A percentile compares a stretch with the other conserved stretches of the same genome.
These are phyloP conservation scores for Seminavis robusta DNA, from an alignment of 108 stramenopile genomes.

Conservation along the genomic window DNA sequence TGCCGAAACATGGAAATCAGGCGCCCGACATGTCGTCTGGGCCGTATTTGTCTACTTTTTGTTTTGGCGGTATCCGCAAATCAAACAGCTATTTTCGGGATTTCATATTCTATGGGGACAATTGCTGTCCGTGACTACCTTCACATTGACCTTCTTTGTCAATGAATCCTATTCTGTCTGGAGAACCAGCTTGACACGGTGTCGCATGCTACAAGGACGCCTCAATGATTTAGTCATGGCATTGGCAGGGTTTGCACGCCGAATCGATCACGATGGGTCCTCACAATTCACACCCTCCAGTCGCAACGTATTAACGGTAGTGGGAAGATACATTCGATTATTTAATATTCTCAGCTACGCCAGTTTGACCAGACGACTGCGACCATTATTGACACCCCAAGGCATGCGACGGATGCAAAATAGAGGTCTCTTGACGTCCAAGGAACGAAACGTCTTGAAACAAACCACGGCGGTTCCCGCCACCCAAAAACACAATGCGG, in stretches of 20 bases:
- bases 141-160: conserved; percentile 44
- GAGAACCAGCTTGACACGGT: conserved; percentile 25
- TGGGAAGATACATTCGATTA: conserved; percentile 29
- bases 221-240: conserved; percentile 37
- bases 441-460: conserved; percentile 13
- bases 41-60: conserved; percentile 5
- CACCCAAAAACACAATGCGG: conserved; percentile 28
- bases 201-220: conserved; percentile 24
- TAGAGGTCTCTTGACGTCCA: conserved; percentile 25
- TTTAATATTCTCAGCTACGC: conserved; percentile 39
- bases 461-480: conserved; percentile 7
- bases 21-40: not conserved
- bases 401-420: conserved; percentile 30
- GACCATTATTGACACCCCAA: conserved; percentile 29
- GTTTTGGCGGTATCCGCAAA: not conserved
- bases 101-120: conserved; percentile 23
- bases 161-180: conserved; percentile 34
- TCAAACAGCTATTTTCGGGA: not conserved
- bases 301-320: conserved; percentile 13
- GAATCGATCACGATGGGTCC: not conserved
- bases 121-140: conserved; percentile 27
- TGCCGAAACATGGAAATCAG: conserved; percentile 12
- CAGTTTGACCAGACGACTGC: conserved; percentile 21
- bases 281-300: conserved; percentile 17
- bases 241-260: conserved; percentile 17